Base-by-base conservation (phyloP, 2,329 filamentous ascomycete species). In the Fusarium sp. region DNA sequence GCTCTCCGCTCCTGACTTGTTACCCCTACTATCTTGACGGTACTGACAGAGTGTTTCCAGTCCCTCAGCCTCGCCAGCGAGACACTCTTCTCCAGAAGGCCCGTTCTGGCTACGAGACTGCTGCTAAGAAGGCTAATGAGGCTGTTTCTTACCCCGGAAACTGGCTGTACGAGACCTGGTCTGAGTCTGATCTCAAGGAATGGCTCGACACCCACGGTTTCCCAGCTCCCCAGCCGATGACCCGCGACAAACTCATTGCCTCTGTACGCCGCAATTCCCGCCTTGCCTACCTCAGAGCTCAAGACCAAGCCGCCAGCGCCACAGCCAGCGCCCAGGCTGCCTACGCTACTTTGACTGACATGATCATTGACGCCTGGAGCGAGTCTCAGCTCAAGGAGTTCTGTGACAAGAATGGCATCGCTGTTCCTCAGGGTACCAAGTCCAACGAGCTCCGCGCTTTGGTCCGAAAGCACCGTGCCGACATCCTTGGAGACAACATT, bases 81-180 rank as follows among this genome's bases (percentile, higher is more conserved):
- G 95, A 98, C 78, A 89, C 88, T 25, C 83, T 97, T 49, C 85
- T 98, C 71, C 86, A 91, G 74, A 88, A 92, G 74, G 88, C 90
- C 65, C 93, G 95, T 68, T 85, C 91, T 69, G 94, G 89, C 80
- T 98, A 97, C 77, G 92, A 97, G 73, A 81, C 87, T 1, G 81
- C 90, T 62, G 93, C 95, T 14, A 89, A 93, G 80, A 89, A 89
- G 80, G 78, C 79, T 10, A 92, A 92, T 65, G 91, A 97, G 81
- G 91, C 93, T 13, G 83, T 88, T 57, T 82, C 89, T n/a, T 98
- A 98, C 77, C 96, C 96, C 33, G 96, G 96, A 38, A 89, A 97
- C 82, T 98, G 96, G 96, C 83, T 98, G 44, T 99, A 97, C 78
- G 86, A 90, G 65, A 85, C 90, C 7, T 99, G 96, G 96, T 90